phyloP scores from a whole-genome alignment of 805 yeast species.

The Groenewaldozyma salmanticensis region DNA sequence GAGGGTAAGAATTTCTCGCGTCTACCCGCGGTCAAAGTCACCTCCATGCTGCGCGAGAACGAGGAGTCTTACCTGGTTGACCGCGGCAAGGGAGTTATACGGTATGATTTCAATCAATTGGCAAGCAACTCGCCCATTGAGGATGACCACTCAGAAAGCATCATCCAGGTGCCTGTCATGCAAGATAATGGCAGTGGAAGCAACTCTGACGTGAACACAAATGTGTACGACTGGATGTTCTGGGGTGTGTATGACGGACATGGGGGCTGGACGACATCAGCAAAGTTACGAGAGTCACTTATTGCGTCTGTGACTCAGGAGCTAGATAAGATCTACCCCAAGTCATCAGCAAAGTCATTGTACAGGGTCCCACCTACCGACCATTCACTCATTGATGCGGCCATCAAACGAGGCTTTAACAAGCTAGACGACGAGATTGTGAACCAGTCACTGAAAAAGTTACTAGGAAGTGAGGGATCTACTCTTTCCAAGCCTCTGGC shows the following conservation, averaged over 20 bases:
- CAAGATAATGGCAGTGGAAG: constrained; percentile 25
- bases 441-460: constrained; percentile 55
- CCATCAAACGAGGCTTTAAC: constrained; percentile 71
- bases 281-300: constrained; percentile 72
- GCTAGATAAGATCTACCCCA: constrained; percentile 47
- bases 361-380: constrained; percentile 54
- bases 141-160: constrained; percentile 82
- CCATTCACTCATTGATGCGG: constrained; percentile 57
- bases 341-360: constrained; percentile 36
- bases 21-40: constrained; percentile 47
- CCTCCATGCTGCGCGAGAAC: constrained; percentile 52
- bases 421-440: constrained; percentile 83
- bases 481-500: constrained; percentile 53
- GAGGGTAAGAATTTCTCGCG: neutral
- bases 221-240: constrained; percentile 67
- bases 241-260: constrained; percentile 97
- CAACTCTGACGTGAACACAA: constrained; percentile 30
- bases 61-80: constrained; percentile 77
- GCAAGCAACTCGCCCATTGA: constrained; percentile 92
- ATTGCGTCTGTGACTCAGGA: constrained; percentile 71
- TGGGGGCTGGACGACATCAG: constrained; percentile 89
- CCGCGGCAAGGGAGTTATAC: constrained; percentile 75
- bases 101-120: constrained; percentile 84
- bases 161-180: constrained; percentile 47
- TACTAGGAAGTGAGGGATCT: constrained; percentile 43